Evolutionary conservation across 148 eudicot genomes (phyloP), one percentile per base, ranked within the genome.

Genomic region (Cornus controversa): DNA sequence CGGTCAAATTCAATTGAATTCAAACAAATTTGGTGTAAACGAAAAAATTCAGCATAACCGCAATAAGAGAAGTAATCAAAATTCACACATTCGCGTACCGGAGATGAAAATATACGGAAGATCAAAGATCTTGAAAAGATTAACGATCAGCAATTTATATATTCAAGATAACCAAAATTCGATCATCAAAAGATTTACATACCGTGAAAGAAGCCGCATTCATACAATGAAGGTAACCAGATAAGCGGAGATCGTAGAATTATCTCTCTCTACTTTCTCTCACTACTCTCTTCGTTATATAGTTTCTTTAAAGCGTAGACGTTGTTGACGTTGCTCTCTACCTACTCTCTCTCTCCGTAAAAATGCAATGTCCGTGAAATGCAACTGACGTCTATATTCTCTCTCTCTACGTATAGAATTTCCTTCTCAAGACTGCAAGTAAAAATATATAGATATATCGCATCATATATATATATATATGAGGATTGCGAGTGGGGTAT

Each of bases 31-130:
- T 13, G 18, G 0, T 10, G 6, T 14, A 2, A 68, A 75, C 70
- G 69, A 75, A 65, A 75, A 75, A 69, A 74, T 29, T 69, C 54
- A 68, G 73, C 67, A 79, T 36, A 79, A 57, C 22, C n/a, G 27
- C 28, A 47, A 7, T 2, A 28, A 53, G 18, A 63, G 6, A 31
- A 67, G 24, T 10, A 0, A 10, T 50, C 1, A 50, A 66, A 66
- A 64, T 28, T 74, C 2, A 11, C 34, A 67, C 23, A 22, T 75
- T 16, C 23, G 26, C 34, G 66, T 68, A 10, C 10, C 0, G 10
- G 47, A 40, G 0, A 29, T 8, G 9, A 47, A 45, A 36, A 20
- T 2, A n/a, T n/a, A 71, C 29, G 37, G 27, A 45, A 40, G 22
- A 71, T 37, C 73, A 20, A 79, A 9, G 3, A 28, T 31, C 29